Evolutionary conservation across 129 eudicot genomes (phyloP), one percentile per base, ranked within the genome.

Genomic region (Smallanthus sonchifolius): DNA sequence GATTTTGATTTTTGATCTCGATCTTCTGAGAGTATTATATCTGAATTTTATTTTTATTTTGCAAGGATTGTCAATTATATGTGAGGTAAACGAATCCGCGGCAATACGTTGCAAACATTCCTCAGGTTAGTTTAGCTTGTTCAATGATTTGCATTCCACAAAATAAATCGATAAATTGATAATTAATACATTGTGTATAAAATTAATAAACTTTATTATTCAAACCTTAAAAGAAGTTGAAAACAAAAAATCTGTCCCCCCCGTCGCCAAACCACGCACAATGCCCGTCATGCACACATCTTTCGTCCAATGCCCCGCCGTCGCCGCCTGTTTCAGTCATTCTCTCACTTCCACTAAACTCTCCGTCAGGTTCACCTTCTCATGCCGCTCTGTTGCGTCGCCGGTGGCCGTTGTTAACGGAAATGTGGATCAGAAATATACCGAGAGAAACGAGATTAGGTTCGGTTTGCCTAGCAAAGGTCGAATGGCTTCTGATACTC

Each of bases 401-500:
- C 90, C 97, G 65, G 73, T 48, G 43, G 61, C 86, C 30, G 86
- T 81, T 13, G 84, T 89, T 5, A 85, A 79, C 56, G 87, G 85
- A n/a, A 80, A 75, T 74, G 82, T 71, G 10, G 92, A 84, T 4
- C 51, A 52, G 28, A 71, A 36, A 42, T 51, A 67, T 3, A 32
- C 13, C 4, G 82, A 84, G 30, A 76, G 98, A 75, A 73, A 66
- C 36, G 87, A 89, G 76, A 88, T 87, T 70, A 95, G 98, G 17
- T 75, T 92, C 13, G 98, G 98, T 7, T 84, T 92, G 80, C 98
- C 98, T 16, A 93, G 98, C 75, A 90, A 93, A 85, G 98, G 98
- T 32, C 83, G 98, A 20, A 86, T 93, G 96, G 92, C 97, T 5
- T 13, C 87, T 16, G 96, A 90, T 37, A 88, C 96, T 73, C 87